Evolutionary conservation across 345 rosid genomes (phyloP), one percentile per base, ranked within the genome.

Genomic region (Trapa bicornis): DNA sequence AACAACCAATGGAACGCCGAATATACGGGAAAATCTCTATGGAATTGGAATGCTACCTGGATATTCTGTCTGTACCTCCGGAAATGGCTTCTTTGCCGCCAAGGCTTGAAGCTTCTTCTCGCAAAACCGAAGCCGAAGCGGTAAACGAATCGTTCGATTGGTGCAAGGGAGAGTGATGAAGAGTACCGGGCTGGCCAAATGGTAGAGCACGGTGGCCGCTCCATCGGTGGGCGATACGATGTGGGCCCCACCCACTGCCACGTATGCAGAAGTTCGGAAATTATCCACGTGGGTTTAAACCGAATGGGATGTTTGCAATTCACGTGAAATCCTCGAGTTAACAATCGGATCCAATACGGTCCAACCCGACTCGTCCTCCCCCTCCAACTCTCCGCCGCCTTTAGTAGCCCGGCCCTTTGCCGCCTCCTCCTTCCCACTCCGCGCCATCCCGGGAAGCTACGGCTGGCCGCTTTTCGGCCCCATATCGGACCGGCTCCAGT

Each of bases 381-480:
- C 81, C 16, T 60, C 80, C 2, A 47, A 57, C 47, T 65, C 80
- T 52, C 37, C 73, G 2, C 39, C 79, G 1, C 10, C 71, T 0
- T 7, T 66, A 10, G 1, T 66, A 1, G 68, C 80, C 1, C 74
- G 29, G 29, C 29, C 29, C 29, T 22, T 22, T 22, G 29, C 9
- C 3, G 43, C 81, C 47, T 15, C 77, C 0, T 41, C 77, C 65
- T 85, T 84, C 64, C 96, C 92, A 0, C 45, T 77, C 72, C 89
- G 91, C 12, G 36, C 78, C 1, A 84, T 92, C 64, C 96, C 96
- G 0, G 98, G 98, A 16, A 82, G 92, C 15, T 75, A 87, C 75
- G 98, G 98, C 11, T 84, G 75, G 92, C 98, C 96, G 8, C n/a
- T 92, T 71, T 75, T 92, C 5, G 98, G 98, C 2, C 87, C 96